phyloP scores from a whole-genome alignment of 768 basidiomycete genomes.

The Trametes elegans region DNA sequence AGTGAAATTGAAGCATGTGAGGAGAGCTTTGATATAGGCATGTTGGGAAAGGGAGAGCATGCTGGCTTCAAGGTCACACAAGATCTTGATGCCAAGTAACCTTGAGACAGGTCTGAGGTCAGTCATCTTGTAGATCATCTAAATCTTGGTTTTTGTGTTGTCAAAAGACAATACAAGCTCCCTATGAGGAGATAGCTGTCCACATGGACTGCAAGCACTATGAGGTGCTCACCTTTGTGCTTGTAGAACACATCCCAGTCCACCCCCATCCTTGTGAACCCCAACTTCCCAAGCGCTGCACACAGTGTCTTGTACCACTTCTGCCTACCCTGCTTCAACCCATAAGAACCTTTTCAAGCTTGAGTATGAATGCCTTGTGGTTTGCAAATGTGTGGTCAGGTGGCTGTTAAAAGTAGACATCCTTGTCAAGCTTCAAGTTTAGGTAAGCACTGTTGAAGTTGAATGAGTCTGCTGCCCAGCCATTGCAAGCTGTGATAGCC shows the following conservation, averaged over 20 bases:
- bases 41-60: conserved; percentile 26
- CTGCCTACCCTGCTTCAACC: conserved; percentile 33
- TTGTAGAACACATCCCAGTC: not conserved
- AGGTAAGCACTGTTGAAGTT: not conserved
- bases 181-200: not conserved
- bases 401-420: conserved; percentile 9
- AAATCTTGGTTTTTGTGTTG: not conserved
- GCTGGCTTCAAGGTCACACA: conserved; percentile 18
- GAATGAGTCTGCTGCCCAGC: not conserved
- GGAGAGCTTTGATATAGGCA: conserved; percentile 32
- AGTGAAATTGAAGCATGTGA: conserved; percentile 30
- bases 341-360: conserved; percentile 30
- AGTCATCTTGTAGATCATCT: not conserved
- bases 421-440: conserved; percentile 7
- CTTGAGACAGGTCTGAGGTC: not conserved
- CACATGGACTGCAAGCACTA: not conserved
- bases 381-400: conserved; percentile 12
- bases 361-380: conserved; percentile 1
- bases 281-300: not conserved
- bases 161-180: not conserved
- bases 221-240: not conserved
- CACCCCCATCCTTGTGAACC: not conserved
- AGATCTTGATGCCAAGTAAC: conserved; percentile 25
- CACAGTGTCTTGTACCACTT: conserved; percentile 29
- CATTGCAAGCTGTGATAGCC: not conserved